Evolutionary conservation across 1,139 yeast genomes (phyloP), one percentile per base, ranked within the genome.

Genomic region (Petasospora fabianii): DNA sequence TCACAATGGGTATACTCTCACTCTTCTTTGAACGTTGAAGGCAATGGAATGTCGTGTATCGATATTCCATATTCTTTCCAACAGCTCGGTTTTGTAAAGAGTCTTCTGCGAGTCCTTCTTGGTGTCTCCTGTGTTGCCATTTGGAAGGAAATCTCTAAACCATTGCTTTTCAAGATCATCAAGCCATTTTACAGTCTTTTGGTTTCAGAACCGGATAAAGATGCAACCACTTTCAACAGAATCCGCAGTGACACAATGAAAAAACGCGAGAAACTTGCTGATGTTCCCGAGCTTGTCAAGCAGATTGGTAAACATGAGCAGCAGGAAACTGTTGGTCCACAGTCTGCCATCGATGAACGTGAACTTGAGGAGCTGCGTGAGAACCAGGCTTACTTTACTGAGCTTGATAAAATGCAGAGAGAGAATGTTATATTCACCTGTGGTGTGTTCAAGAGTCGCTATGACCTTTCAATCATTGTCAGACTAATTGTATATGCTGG

Each of bases 401-500:
- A 52, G 13, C 36, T 54, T 16, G 54, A 53, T n/a, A 36, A 47
- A 19, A 20, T 49, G 9, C 50, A 51, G 18, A 36, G 56, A 14
- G 43, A 46, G 18, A 46, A 43, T 32, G 46, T 28, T 2, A 22
- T 42, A 3, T 48, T 48, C 36, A 50, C 54, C 0, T 55, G 60
- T 39, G 52, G 51, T 17, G 59, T 51, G 1, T 53, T 56, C 43
- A 55, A 51, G 34, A 44, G 46, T 10, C 44, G 88, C 39, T 81
- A 79, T 53, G 92, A 83, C 47, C 80, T 83, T 22, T 90, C 82
- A 48, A 83, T 84, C 14, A 65, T 84, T 32, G 86, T 92, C 11
- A 69, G 90, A 53, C 60, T 84, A 43, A 65, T 82, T 15, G 84
- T 85, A 1, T 87, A 87, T 59, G 79, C 84, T 3, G 95, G 95